Percentiles rank a stretch among this genome's conserved stretches.
Evolutionary conservation across 179 eudicot species (phyloP).

Genomic region (Carnegiea gigantea): DNA sequence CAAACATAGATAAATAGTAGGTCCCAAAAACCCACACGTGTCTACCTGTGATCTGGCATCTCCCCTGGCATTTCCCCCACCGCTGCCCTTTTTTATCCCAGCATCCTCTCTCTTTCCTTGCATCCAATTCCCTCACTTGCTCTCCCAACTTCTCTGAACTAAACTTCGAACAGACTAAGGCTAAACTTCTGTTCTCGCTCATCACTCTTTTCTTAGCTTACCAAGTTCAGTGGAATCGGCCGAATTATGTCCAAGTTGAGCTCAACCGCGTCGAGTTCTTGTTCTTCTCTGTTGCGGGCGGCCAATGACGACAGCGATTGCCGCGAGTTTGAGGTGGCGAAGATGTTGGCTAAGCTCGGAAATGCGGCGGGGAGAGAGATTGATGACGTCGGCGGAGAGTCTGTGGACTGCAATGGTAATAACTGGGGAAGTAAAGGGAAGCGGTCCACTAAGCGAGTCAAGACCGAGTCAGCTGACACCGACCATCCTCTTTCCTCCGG

Average conservation of each 20-base stretch:
- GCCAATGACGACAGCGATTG: background rate
- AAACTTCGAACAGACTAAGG: too few relatives aligned
- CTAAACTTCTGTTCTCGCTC: background rate
- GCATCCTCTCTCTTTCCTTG: conserved; percentile 3
- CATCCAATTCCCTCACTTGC: background rate
- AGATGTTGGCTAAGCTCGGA: conserved; percentile 51
- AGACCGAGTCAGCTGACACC: background rate
- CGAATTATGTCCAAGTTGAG: background rate
- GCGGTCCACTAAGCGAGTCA: background rate
- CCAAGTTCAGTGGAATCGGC: background rate
- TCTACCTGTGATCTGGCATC: conserved; percentile 14
- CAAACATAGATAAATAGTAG: too few relatives aligned
- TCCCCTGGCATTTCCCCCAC: conserved; percentile 12
- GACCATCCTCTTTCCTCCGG: background rate
- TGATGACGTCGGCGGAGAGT: background rate
- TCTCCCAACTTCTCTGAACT: background rate
- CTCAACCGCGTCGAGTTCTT: conserved; percentile 6
- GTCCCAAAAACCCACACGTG: background rate
- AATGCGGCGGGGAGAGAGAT: background rate
- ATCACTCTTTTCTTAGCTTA: background rate
- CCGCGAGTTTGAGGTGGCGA: conserved; percentile 67
- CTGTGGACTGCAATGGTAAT: background rate
- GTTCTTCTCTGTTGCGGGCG: conserved; percentile 4
- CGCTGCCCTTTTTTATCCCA: background rate
- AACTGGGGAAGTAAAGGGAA: background rate